Evolutionary conservation across 2,329 filamentous ascomycete genomes (phyloP).

Genomic region (Trichoderma citrinoviride): DNA sequence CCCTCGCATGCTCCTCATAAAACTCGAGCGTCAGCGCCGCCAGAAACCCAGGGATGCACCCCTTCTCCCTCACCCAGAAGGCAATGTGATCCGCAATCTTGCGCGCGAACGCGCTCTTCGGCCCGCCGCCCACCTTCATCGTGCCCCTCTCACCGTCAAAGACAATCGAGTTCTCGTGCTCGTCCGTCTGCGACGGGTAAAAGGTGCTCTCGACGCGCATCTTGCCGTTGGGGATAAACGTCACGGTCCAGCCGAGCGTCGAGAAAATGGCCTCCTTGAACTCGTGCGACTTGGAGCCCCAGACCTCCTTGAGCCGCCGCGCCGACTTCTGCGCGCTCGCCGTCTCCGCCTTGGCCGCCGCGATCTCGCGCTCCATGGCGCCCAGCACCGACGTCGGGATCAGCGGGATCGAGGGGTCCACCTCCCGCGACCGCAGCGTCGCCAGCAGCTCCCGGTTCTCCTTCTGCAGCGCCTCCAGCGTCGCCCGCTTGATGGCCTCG

Average conservation of each 20-base stretch:
- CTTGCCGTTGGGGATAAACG: slow-evolving; percentile 95
- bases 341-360: slow-evolving; percentile 66
- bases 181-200: slow-evolving; percentile 65
- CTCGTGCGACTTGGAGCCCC: slow-evolving; percentile 84
- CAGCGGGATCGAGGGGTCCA: slow-evolving; percentile 50
- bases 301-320: slow-evolving; percentile 86
- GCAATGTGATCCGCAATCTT: slow-evolving; percentile 84
- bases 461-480: slow-evolving; percentile 70
- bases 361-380: slow-evolving; percentile 71
- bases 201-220: slow-evolving; percentile 88
- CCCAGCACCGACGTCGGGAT: slow-evolving; percentile 77
- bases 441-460: slow-evolving; percentile 83
- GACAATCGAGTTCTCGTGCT: slow-evolving; percentile 71
- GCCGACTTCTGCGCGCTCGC: slow-evolving; percentile 78
- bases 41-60: slow-evolving; percentile 89
- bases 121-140: slow-evolving; percentile 95
- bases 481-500: slow-evolving; percentile 79
- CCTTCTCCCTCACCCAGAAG: slow-evolving; percentile 94
- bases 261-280: slow-evolving; percentile 94
- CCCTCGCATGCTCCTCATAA: slow-evolving; percentile 64
- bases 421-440: slow-evolving; percentile 56
- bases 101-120: slow-evolving; percentile 78
- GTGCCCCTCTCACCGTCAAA: slow-evolving; percentile 93
- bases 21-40: slow-evolving; percentile 91
- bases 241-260: slow-evolving; percentile 89